These are phyloP conservation scores for Fragaria vesca DNA, from an alignment of 306 rosid species.

Conservation along the genomic window DNA sequence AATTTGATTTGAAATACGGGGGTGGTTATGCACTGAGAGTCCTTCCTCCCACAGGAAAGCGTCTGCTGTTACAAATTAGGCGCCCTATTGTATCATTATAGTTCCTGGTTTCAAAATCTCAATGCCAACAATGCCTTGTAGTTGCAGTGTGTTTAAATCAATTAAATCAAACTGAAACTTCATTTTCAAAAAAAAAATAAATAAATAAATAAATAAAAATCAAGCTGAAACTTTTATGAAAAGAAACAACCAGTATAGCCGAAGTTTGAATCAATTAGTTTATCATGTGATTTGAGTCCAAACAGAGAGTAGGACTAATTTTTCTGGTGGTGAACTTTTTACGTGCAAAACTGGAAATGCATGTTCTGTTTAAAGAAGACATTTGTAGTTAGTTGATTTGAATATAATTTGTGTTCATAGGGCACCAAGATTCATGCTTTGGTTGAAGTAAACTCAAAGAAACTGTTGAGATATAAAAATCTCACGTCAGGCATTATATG, in stretches of 20 bases:
- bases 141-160: not conserved
- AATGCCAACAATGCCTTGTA: not conserved
- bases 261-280: not conserved
- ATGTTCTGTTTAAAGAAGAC: not conserved
- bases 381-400: too few species aligned
- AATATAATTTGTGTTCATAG: too few species aligned
- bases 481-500: too few species aligned
- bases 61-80: constrained; percentile 17
- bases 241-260: not conserved
- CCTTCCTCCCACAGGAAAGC: constrained; percentile 17
- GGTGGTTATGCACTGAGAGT: constrained; percentile 14
- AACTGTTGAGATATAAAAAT: too few species aligned
- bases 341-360: not conserved
- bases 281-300: not conserved
- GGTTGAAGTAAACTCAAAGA: too few species aligned
- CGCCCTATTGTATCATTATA: constrained; percentile 1
- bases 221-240: not conserved
- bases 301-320: not conserved
- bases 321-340: not conserved
- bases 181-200: too few species aligned
- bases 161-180: not conserved
- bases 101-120: constrained; percentile 15
- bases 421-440: too few species aligned
- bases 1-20: constrained; percentile 16
- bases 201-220: too few species aligned